These are phyloP conservation scores for Liriodendron chinense DNA, from an alignment of 164 flowering plant genomes.

Conservation along the genomic window DNA sequence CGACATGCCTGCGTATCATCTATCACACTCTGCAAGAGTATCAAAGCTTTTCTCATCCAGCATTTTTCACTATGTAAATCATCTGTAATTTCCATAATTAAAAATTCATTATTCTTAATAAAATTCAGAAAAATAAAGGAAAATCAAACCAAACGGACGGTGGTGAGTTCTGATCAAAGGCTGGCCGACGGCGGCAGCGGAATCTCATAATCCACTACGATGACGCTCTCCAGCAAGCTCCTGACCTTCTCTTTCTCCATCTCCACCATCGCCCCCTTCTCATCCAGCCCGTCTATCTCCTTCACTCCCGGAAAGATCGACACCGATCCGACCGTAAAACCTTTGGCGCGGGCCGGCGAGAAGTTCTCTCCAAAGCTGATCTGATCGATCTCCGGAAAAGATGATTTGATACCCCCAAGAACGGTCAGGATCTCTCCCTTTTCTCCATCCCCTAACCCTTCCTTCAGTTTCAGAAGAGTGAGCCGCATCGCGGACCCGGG, in stretches of 20 bases:
- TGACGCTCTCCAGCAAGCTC: slow-evolving; percentile 41
- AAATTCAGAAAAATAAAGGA: too few relatives aligned
- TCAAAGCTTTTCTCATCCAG: too few relatives aligned
- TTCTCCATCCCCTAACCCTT: slow-evolving; percentile 32
- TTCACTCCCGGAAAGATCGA: slow-evolving; percentile 38
- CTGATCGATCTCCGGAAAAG: slow-evolving; percentile 30
- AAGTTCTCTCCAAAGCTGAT: slow-evolving; percentile 65
- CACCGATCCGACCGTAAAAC: slow-evolving; percentile 53
- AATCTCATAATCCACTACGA: slow-evolving; percentile 53
- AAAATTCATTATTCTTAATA: too few relatives aligned
- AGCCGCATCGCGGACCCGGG: slow-evolving; percentile 48
- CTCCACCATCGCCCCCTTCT: slow-evolving; percentile 30
- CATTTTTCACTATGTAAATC: too few relatives aligned
- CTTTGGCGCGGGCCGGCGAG: slow-evolving; percentile 70
- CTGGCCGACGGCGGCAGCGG: slow-evolving; percentile 23
- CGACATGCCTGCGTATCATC: too few relatives aligned
- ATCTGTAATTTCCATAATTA: too few relatives aligned
- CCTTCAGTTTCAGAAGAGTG: slow-evolving; percentile 53
- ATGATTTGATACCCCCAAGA: slow-evolving; percentile 37
- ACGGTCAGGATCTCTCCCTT: slow-evolving; percentile 36
- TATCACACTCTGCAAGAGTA: too few relatives aligned
- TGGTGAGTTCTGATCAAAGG: slow-evolving; percentile 1
- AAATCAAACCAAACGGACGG: too few relatives aligned
- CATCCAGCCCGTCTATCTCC: slow-evolving; percentile 42
- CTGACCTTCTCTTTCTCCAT: slow-evolving; percentile 45